Base-by-base conservation (phyloP, 352 stramenopile genomes). In the Phytophthora sp. region DNA sequence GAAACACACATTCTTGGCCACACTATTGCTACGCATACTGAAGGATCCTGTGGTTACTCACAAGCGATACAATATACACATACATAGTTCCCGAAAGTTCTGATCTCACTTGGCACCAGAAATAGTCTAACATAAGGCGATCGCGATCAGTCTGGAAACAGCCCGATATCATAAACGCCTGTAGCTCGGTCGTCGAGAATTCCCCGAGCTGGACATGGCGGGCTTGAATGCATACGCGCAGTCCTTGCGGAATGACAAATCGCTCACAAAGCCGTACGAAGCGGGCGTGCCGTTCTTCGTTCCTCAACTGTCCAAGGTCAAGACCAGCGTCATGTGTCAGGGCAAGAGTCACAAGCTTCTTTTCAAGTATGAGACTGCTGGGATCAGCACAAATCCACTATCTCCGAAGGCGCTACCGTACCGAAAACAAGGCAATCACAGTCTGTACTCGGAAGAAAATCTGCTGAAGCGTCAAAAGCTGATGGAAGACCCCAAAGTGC, bases 391-490 rank as follows among this genome's bases (percentile, higher is more conserved):
- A 30, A 59, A 16, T 1, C 57, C 65, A 0, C 51, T 62, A 26
- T 74, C 71, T 42, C 59, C 74, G 0, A 66, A 51, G 1, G 38
- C 62, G 7, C n/a, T 74, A 11, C 80, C 83, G 29, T 94, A 94
- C 47, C 83, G 85, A 21, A 91, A 91, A 46, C 85, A 94, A 30
- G 85, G 85, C 56, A 80, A 94, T 57, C 69, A 79, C 49, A 71
- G 67, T 29, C 41, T 89, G n/a, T 90, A 94, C 70, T 86, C 78
- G 18, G 77, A 84, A 41, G 80, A 89, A 38, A 94, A 94, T 62
- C 47, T 92, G 1, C 55, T 61, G 20, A 80, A 80, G 50, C 82
- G 85, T 1, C 70, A 88, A 53, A 72, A 79, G 18, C 62, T 94
- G 3, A 76, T 80, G 60, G 57, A 84, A 26, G 69, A 91, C 39